Percentiles rank a stretch among this genome's conserved stretches.
These are phyloP conservation scores for Hysterangium stoloniferum DNA, from an alignment of 768 basidiomycete genomes.

Conservation along the genomic window DNA sequence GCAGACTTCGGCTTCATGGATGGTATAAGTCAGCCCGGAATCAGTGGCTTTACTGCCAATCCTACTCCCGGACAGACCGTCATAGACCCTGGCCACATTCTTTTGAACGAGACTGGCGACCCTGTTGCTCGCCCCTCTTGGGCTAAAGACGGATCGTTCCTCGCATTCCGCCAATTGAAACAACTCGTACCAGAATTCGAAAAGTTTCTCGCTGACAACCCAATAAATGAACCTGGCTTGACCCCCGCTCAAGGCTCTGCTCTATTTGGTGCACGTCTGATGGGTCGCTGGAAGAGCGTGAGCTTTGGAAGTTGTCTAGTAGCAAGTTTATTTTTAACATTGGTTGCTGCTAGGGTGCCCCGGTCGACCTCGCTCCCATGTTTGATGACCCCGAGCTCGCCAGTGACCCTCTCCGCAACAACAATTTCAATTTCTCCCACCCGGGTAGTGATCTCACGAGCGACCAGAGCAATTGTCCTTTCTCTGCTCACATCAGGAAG, in stretches of 20 bases:
- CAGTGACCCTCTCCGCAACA: slow-evolving; percentile 21
- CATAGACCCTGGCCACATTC: slow-evolving; percentile 22
- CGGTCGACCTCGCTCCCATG: slow-evolving; percentile 21
- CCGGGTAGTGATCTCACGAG: slow-evolving; percentile 13
- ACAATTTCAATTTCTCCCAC: slow-evolving; percentile 22
- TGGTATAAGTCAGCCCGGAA: slow-evolving; percentile 25
- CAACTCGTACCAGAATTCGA: slow-evolving; percentile 31
- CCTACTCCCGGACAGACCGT: slow-evolving; percentile 19
- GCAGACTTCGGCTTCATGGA: slow-evolving; percentile 24
- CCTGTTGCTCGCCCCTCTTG: slow-evolving; percentile 22
- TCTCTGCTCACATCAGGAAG: slow-evolving; percentile 24
- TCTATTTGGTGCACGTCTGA: slow-evolving; percentile 25
- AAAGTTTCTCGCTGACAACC: slow-evolving; percentile 19
- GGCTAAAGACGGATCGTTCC: slow-evolving; percentile 26
- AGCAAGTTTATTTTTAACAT: background rate
- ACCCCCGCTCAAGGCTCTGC: slow-evolving; percentile 17
- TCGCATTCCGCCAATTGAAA: slow-evolving; percentile 25
- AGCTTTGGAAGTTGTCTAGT: too few species aligned
- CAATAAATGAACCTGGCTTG: slow-evolving; percentile 15
- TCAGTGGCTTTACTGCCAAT: slow-evolving; percentile 27
- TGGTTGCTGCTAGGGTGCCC: slow-evolving; percentile 18
- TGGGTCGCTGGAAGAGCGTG: slow-evolving; percentile 30
- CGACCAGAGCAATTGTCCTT: slow-evolving; percentile 25
- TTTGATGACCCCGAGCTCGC: slow-evolving; percentile 21
- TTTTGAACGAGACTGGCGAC: slow-evolving; percentile 18